Conservation (phyloP, 257 asterid genomes). For the Ophiorrhiza pumila region DNA sequence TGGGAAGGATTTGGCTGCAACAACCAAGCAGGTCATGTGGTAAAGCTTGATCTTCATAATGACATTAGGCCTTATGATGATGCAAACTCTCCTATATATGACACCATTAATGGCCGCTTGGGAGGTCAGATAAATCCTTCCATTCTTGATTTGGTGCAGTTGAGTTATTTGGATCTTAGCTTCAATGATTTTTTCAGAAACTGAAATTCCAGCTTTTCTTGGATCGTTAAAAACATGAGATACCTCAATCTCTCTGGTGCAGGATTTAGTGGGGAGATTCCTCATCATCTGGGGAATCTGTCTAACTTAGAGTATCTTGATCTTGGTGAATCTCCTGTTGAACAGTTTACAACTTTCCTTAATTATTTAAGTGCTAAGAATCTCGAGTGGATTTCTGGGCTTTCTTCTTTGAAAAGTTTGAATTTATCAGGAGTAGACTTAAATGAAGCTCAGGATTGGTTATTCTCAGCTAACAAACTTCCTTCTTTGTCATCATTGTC, state of each 20-base stretch:
- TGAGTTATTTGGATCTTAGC: slow-evolving; percentile 30
- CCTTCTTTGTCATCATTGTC: slow-evolving; percentile 4
- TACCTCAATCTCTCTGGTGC: slow-evolving; percentile 20
- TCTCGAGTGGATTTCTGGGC: slow-evolving; percentile 14
- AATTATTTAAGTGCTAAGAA: background rate
- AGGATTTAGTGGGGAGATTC: slow-evolving; percentile 23
- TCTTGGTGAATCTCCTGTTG: slow-evolving; percentile 1
- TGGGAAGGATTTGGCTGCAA: slow-evolving; percentile 31
- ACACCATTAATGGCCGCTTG: background rate
- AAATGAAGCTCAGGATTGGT: slow-evolving; percentile 9
- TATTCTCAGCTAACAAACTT: slow-evolving; percentile 15
- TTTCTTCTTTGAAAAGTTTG: slow-evolving; percentile 19
- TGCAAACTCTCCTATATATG: background rate
- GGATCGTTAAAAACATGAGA: slow-evolving; percentile 21
- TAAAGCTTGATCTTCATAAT: slow-evolving; percentile 17
- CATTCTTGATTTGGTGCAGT: slow-evolving; percentile 16
- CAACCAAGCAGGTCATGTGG: slow-evolving; percentile 10
- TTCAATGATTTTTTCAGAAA: slow-evolving; percentile 17
- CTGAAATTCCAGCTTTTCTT: slow-evolving; percentile 22
- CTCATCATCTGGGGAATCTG: slow-evolving; percentile 27
- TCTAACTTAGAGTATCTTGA: slow-evolving; percentile 16
- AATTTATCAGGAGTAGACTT: slow-evolving; percentile 1
- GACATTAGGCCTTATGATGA: background rate
- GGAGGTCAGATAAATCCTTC: slow-evolving; percentile 25
- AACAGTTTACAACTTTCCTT: too few relatives aligned